Conservation (phyloP, 176 grass and related monocot species). For the Hordeum marinum region DNA sequence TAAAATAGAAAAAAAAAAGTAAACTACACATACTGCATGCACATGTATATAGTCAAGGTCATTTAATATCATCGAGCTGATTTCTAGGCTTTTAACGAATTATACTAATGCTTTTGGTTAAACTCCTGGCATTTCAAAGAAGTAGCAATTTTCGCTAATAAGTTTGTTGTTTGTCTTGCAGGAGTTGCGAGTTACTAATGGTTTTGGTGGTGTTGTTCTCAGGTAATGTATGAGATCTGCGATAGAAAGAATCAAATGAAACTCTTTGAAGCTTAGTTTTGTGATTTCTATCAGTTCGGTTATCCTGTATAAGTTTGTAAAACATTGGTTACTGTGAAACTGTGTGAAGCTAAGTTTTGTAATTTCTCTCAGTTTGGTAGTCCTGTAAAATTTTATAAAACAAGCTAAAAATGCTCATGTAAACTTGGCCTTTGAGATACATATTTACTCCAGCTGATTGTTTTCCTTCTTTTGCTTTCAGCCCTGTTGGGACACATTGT, state of each 20-base stretch:
- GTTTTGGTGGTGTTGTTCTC: conserved; percentile 88
- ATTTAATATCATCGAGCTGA: background rate
- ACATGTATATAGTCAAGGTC: background rate
- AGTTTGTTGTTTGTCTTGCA: conserved; percentile 34
- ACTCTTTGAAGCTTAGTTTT: background rate
- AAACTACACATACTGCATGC: background rate
- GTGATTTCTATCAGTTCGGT: background rate
- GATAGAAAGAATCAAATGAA: background rate
- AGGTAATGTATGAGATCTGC: conserved; percentile 38
- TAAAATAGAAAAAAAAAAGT: background rate
- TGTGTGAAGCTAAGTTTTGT: background rate
- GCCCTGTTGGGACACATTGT: conserved; percentile 90
- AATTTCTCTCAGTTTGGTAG: background rate
- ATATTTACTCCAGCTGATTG: background rate
- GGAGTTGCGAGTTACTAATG: conserved; percentile 84
- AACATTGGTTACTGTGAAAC: background rate
- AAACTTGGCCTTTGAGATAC: conserved; percentile 3
- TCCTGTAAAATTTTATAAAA: background rate
- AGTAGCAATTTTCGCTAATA: conserved; percentile 8
- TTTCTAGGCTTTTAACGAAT: background rate
- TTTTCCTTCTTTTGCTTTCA: conserved; percentile 35
- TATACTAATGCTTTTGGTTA: background rate
- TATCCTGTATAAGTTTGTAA: background rate
- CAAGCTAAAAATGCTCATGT: background rate
- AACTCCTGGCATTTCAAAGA: background rate